A percentile compares a stretch with the other conserved stretches of the same genome.
These are phyloP conservation scores for Xylariaceae sp. DNA, from an alignment of 2,329 filamentous ascomycete genomes.

Conservation along the genomic window DNA sequence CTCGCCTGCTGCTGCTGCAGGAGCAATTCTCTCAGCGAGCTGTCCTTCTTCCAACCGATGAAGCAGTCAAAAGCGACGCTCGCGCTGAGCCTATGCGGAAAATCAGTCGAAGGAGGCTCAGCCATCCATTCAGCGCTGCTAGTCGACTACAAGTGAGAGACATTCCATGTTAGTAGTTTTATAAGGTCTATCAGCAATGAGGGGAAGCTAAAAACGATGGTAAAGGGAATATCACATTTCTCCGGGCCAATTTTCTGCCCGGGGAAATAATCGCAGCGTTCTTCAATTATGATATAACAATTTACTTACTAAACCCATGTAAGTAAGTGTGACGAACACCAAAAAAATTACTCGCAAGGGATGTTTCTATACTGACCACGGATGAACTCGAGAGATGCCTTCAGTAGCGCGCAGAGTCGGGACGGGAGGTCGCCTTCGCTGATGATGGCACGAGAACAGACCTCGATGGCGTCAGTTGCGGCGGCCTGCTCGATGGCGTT, in stretches of 20 bases:
- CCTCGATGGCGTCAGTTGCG: constrained; percentile 31
- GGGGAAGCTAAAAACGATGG: no score
- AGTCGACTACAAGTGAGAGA: constrained; percentile 37
- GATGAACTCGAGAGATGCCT: constrained; percentile 43
- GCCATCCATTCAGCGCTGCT: no score
- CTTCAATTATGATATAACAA: no score
- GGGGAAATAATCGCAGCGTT: no score
- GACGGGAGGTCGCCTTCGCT: constrained; percentile 47
- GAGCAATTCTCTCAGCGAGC: constrained; percentile 9
- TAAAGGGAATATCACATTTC: no score
- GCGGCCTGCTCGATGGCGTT: constrained; percentile 8
- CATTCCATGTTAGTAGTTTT: constrained; percentile 27
- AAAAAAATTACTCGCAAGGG: no score
- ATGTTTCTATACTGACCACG: no score
- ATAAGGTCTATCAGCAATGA: no score
- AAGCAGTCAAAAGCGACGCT: constrained; percentile 50
- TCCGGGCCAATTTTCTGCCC: no score
- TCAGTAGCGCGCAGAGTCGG: constrained; percentile 44
- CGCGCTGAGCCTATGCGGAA: constrained; percentile 45
- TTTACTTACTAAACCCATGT: no score
- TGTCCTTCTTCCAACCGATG: constrained; percentile 39
- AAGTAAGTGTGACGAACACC: no score
- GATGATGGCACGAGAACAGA: constrained; percentile 41
- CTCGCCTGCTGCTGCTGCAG: constrained; percentile 3
- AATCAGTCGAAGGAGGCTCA: constrained; percentile 38